These are phyloP conservation scores for Trichoderma parareesei DNA, from an alignment of 495 filamentous ascomycete species.

Conservation along the genomic window DNA sequence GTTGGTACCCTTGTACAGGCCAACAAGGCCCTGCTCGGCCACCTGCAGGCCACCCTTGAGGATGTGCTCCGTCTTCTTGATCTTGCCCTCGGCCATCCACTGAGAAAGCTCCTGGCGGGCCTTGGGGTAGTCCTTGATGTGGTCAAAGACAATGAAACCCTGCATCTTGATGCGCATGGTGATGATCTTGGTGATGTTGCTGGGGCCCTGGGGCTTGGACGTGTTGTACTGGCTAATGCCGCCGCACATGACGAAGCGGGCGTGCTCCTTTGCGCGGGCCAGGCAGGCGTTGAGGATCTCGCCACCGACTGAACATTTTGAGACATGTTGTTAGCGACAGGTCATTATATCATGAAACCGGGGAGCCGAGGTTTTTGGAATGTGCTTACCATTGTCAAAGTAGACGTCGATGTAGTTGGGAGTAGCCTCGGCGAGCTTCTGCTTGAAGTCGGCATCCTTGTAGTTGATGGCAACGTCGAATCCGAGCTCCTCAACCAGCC, in stretches of 20 bases:
- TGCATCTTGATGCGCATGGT: conserved; percentile 38
- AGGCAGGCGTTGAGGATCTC: conserved; percentile 56
- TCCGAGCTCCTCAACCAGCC: conserved; percentile 51
- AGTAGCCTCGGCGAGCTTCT: conserved; percentile 47
- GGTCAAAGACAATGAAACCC: conserved; percentile 54
- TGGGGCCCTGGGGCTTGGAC: conserved; percentile 16
- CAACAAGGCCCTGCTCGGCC: conserved; percentile 39
- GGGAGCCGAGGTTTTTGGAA: neutral
- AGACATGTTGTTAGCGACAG: neutral
- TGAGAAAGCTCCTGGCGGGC: conserved; percentile 36
- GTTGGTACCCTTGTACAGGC: conserved; percentile 47
- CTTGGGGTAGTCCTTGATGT: conserved; percentile 24
- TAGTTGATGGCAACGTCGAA: conserved; percentile 64
- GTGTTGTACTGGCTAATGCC: conserved; percentile 34
- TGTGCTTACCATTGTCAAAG: conserved; percentile 49
- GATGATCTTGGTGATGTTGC: conserved; percentile 35
- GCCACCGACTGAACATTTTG: conserved; percentile 35
- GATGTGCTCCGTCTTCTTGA: conserved; percentile 44
- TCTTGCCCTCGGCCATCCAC: conserved; percentile 41
- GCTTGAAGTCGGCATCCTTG: conserved; percentile 45
- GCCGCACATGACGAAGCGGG: conserved; percentile 58
- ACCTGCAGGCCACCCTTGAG: conserved; percentile 41
- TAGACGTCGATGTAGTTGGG: conserved; percentile 55
- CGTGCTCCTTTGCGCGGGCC: conserved; percentile 40
- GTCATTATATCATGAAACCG: neutral